phyloP scores from a whole-genome alignment of 73 alveolate species.

The Uronychia binucleata region DNA sequence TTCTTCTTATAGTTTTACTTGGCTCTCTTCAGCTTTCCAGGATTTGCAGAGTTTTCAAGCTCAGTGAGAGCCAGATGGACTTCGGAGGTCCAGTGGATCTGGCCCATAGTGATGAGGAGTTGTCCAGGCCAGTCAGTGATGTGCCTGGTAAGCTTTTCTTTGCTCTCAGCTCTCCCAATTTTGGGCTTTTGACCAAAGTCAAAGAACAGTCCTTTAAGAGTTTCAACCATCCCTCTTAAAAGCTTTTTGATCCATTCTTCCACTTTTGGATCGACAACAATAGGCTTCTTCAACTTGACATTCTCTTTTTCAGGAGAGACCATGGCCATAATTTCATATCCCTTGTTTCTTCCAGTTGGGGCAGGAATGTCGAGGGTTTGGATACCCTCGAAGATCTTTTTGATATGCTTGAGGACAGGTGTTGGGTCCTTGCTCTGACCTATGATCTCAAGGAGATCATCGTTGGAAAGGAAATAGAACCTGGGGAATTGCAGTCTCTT shows the following conservation, averaged over 20 bases:
- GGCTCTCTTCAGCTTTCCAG: constrained; percentile 52
- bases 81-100: constrained; percentile 85
- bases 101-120: constrained; percentile 74
- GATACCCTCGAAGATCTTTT: constrained; percentile 98
- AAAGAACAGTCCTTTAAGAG: constrained; percentile 70
- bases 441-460: constrained; percentile 97
- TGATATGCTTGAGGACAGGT: constrained; percentile 96
- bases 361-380: constrained; percentile 65
- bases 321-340: constrained; percentile 90
- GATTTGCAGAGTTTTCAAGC: constrained; percentile 59
- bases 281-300: constrained; percentile 79
- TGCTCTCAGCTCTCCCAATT: constrained; percentile 20
- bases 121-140: constrained; percentile 71
- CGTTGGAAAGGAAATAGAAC: constrained; percentile 99
- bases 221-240: constrained; percentile 92
- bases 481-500: constrained; percentile 98
- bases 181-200: constrained; percentile 42
- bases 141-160: constrained; percentile 61
- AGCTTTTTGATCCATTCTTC: constrained; percentile 96
- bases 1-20: constrained; percentile 54
- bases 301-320: constrained; percentile 95
- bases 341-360: constrained; percentile 42
- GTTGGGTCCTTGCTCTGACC: constrained; percentile 98
- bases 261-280: constrained; percentile 90
- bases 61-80: constrained; percentile 58